Conservation (phyloP, 1,139 yeast species). For the Kluyveromyces sp. region DNA sequence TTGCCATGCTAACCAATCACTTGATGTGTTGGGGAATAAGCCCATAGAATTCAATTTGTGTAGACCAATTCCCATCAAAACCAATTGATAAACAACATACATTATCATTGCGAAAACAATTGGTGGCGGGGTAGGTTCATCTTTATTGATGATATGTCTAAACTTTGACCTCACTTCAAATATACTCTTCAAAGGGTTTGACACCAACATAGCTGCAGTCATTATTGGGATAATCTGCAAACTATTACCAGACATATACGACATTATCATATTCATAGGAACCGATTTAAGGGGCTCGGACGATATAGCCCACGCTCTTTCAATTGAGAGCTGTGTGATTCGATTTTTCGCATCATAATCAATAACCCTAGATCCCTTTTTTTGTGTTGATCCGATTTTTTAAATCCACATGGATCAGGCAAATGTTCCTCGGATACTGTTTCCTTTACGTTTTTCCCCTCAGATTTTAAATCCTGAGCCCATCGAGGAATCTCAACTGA, state of each 20-base stretch:
- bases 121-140: constrained; percentile 34
- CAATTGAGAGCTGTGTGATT: constrained; percentile 39
- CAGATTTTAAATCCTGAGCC: constrained; percentile 15
- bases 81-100: constrained; percentile 53
- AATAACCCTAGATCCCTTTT: constrained; percentile 7
- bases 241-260: constrained; percentile 89
- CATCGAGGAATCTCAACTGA: constrained; percentile 13
- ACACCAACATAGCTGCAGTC: constrained; percentile 79
- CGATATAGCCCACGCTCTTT: constrained; percentile 85
- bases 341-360: constrained; percentile 11
- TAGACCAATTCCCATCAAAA: constrained; percentile 65
- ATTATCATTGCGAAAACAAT: constrained; percentile 41
- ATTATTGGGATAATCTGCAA: constrained; percentile 85
- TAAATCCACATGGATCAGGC: constrained; percentile 23
- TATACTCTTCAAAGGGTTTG: constrained; percentile 71
- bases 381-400: constrained; percentile 7
- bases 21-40: constrained; percentile 71
- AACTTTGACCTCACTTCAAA: constrained; percentile 45
- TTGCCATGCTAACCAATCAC: constrained; percentile 94
- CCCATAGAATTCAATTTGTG: constrained; percentile 89
- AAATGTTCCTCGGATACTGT: constrained; percentile 4
- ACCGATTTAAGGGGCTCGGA: constrained; percentile 74
- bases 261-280: constrained; percentile 86
- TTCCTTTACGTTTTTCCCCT: not conserved
- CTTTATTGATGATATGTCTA: constrained; percentile 30